These are phyloP conservation scores for Claviceps paspali DNA, from an alignment of 2,329 filamentous ascomycete species.

Conservation along the genomic window DNA sequence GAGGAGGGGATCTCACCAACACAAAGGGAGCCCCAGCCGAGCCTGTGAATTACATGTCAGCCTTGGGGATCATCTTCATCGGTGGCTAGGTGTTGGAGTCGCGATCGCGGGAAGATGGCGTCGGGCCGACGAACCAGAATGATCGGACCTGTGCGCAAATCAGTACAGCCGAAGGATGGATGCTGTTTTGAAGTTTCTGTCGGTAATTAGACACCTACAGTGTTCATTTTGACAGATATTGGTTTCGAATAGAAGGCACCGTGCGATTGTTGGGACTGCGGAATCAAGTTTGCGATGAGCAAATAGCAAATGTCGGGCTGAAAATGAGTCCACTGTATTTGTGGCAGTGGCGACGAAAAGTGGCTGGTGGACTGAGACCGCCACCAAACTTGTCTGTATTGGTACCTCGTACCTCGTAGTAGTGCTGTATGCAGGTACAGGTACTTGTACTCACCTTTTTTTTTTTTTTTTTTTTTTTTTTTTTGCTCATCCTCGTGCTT, in stretches of 20 bases:
- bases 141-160: conserved; percentile 37
- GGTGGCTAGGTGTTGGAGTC: not conserved
- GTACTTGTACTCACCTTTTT: too few relatives aligned
- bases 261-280: not conserved
- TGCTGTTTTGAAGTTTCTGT: not conserved
- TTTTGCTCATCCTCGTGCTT: too few relatives aligned
- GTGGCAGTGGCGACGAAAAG: too few relatives aligned
- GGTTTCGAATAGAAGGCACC: not conserved
- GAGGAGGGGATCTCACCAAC: conserved; percentile 40
- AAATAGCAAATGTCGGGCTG: too few relatives aligned
- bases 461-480: too few relatives aligned
- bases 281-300: too few relatives aligned
- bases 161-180: not conserved
- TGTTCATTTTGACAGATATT: conserved; percentile 32
- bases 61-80: not conserved
- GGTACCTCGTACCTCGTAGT: too few relatives aligned
- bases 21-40: conserved; percentile 84
- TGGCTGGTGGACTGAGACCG: too few relatives aligned
- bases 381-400: too few relatives aligned
- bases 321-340: too few relatives aligned
- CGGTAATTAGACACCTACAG: conserved; percentile 23
- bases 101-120: not conserved
- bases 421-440: too few relatives aligned
- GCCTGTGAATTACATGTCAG: conserved; percentile 34
- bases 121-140: conserved; percentile 40